Evolutionary conservation across 177 flowering plant genomes (phyloP).

Genomic region (Vitis hybrid): DNA sequence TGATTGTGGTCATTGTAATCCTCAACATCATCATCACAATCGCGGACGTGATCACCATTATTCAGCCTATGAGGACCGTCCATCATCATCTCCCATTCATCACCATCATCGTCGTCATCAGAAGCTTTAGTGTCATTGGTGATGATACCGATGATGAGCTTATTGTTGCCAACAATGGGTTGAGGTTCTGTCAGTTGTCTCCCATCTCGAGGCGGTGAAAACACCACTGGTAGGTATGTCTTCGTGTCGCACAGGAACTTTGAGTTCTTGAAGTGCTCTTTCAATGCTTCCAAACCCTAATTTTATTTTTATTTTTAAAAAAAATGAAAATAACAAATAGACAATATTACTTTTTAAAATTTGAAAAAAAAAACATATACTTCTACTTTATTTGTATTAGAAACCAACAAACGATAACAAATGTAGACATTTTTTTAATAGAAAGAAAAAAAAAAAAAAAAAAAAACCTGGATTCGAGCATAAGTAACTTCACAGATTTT

Average conservation of each 20-base stretch:
- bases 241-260: constrained; percentile 78
- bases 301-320: neutral
- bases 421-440: no score
- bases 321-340: neutral
- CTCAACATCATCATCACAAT: no score
- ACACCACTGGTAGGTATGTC: constrained; percentile 82
- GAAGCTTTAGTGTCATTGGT: neutral
- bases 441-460: neutral
- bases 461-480: constrained; percentile 78
- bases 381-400: no score
- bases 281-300: constrained; percentile 81
- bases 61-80: constrained; percentile 19
- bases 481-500: constrained; percentile 90
- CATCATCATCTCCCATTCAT: neutral
- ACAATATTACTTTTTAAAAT: neutral
- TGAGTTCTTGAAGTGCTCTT: constrained; percentile 92
- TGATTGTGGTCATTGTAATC: neutral
- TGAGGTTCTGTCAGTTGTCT: constrained; percentile 52
- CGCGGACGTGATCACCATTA: neutral
- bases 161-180: constrained; percentile 38
- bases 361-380: neutral
- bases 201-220: constrained; percentile 90
- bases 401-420: no score
- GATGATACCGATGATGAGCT: neutral
- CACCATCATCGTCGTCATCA: neutral